Evolutionary conservation across 306 rosid species (phyloP).

Genomic region (Purshia tridentata): DNA sequence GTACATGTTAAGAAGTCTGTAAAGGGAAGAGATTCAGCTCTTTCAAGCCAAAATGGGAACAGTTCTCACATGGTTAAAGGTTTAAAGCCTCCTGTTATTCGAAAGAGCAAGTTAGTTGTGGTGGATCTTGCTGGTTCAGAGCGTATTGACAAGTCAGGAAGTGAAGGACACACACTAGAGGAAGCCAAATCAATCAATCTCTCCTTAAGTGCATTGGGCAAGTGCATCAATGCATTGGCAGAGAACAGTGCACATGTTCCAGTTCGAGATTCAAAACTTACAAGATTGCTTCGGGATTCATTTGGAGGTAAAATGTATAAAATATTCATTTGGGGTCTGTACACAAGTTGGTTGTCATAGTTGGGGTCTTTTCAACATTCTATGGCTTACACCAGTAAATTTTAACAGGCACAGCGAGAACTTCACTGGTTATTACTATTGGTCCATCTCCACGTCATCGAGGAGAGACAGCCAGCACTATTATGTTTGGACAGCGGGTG

Average conservation of each 20-base stretch:
- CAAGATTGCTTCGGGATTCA: slow-evolving; percentile 89
- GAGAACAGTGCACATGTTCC: slow-evolving; percentile 96
- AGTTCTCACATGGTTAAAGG: slow-evolving; percentile 58
- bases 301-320: slow-evolving; percentile 71
- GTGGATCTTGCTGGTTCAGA: slow-evolving; percentile 99
- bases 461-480: slow-evolving; percentile 98
- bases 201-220: slow-evolving; percentile 94
- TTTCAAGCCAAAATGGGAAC: slow-evolving; percentile 66
- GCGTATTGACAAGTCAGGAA: slow-evolving; percentile 98
- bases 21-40: slow-evolving; percentile 71
- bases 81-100: slow-evolving; percentile 71
- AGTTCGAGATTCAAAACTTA: slow-evolving; percentile 98
- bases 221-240: slow-evolving; percentile 92
- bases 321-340: too few species aligned
- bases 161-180: slow-evolving; percentile 97
- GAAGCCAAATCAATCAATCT: slow-evolving; percentile 97
- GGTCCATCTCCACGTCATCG: slow-evolving; percentile 98
- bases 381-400: slow-evolving; percentile 33
- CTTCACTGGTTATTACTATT: slow-evolving; percentile 85
- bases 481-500: slow-evolving; percentile 98
- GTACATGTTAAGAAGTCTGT: slow-evolving; percentile 75
- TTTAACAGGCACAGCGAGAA: slow-evolving; percentile 90
- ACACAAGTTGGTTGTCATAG: too few species aligned
- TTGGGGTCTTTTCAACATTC: slow-evolving; percentile 13
- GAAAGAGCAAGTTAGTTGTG: slow-evolving; percentile 86